A percentile compares a stretch with the other conserved stretches of the same genome.
Conservation (phyloP, 345 rosid species). For the Rhizophora apiculata region DNA sequence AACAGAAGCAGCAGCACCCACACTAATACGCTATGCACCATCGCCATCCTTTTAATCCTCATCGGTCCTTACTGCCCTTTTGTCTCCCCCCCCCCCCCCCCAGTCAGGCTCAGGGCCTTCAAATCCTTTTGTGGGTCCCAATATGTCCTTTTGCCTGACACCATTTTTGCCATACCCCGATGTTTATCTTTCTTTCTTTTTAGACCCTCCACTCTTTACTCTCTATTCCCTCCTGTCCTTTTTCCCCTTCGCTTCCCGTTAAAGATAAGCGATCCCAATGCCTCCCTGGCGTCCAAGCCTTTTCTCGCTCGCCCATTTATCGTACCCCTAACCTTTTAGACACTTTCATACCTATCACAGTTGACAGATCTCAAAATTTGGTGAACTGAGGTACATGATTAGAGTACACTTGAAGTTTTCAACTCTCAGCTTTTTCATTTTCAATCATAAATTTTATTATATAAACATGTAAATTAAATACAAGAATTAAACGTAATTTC, state of each 20-base stretch:
- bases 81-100: background rate
- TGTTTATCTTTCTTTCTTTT: background rate
- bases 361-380: too few relatives aligned
- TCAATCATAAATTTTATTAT: too few relatives aligned
- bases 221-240: background rate
- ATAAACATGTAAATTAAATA: too few relatives aligned
- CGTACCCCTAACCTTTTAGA: too few relatives aligned
- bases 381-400: too few relatives aligned
- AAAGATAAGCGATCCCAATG: background rate
- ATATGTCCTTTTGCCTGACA: background rate
- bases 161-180: background rate
- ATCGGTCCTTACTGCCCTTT: background rate
- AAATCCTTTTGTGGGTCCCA: background rate
- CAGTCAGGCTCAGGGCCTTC: slow-evolving; percentile 5
- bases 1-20: background rate
- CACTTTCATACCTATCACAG: too few relatives aligned
- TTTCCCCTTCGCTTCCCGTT: background rate
- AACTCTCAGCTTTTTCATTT: too few relatives aligned
- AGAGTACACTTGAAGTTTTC: too few relatives aligned
- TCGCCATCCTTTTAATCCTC: too few relatives aligned
- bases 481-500: too few relatives aligned
- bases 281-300: background rate
- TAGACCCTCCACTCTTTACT: background rate
- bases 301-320: too few relatives aligned
- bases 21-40: too few relatives aligned